Conservation (phyloP, 768 basidiomycete species). For the Rhodocollybia butyracea region DNA sequence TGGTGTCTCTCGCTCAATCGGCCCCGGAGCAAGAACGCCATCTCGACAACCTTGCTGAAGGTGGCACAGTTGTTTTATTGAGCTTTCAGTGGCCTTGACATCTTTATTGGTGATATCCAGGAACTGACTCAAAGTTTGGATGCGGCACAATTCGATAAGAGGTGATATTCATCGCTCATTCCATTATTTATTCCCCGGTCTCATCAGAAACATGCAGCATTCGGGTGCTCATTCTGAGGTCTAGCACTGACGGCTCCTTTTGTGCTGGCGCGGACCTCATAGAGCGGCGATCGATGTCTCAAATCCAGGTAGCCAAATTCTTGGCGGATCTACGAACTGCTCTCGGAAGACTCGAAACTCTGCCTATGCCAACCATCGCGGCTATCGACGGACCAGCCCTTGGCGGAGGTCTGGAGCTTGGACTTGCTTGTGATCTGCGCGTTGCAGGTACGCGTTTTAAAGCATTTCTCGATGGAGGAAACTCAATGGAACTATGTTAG, state of each 20-base stretch:
- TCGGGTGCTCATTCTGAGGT: constrained; percentile 81
- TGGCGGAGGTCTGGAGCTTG: constrained; percentile 88
- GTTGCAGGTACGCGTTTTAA: constrained; percentile 65
- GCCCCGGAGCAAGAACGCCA: constrained; percentile 84
- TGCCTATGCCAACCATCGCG: constrained; percentile 87
- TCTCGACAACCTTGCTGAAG: constrained; percentile 69
- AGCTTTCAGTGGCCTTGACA: constrained; percentile 8
- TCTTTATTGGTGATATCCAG: constrained; percentile 31
- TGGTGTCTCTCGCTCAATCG: constrained; percentile 76
- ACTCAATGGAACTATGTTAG: constrained; percentile 28
- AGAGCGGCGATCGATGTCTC: constrained; percentile 83
- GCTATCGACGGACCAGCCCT: constrained; percentile 93
- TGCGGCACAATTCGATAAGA: constrained; percentile 61
- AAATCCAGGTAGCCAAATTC: constrained; percentile 70
- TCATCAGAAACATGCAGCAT: constrained; percentile 38
- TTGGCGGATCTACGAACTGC: constrained; percentile 71
- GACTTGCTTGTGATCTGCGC: constrained; percentile 86
- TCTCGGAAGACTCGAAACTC: constrained; percentile 69
- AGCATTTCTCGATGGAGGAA: neutral
- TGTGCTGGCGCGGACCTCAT: constrained; percentile 90
- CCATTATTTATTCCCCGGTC: neutral
- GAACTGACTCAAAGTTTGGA: constrained; percentile 72
- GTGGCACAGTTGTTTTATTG: constrained; percentile 30
- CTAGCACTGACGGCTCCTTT: constrained; percentile 74
- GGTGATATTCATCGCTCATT: constrained; percentile 23